phyloP scores from a whole-genome alignment of 176 grass and related monocot species.

The Ensete glaucum region DNA sequence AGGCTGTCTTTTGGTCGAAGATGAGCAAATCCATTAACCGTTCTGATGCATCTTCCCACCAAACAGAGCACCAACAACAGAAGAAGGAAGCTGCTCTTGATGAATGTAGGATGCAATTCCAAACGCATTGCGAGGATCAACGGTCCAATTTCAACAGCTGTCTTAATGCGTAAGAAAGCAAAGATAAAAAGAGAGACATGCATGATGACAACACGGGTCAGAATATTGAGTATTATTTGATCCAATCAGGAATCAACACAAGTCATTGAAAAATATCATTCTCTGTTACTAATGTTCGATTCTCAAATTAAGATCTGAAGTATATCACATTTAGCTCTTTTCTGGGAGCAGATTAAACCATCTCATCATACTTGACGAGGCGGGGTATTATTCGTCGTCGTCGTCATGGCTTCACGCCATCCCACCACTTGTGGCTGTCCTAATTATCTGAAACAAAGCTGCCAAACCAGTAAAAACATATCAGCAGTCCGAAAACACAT shows the following conservation, averaged over 20 bases:
- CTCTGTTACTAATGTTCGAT: neutral
- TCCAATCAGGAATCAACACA: neutral
- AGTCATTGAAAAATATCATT: neutral
- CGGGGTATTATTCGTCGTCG: neutral
- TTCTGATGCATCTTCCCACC: too few species aligned
- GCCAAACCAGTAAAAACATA: conserved; percentile 24
- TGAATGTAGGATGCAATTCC: too few species aligned
- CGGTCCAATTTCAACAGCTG: too few species aligned
- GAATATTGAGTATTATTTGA: neutral
- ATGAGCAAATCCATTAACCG: too few species aligned
- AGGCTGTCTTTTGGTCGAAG: too few species aligned
- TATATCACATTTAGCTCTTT: neutral
- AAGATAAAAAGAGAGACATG: neutral
- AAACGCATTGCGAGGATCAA: too few species aligned
- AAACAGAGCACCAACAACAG: too few species aligned
- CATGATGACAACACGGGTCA: neutral
- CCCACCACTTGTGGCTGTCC: conserved; percentile 57
- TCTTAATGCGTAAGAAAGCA: neutral
- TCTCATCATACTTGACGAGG: too few species aligned
- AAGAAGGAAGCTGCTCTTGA: too few species aligned
- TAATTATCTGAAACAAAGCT: conserved; percentile 97
- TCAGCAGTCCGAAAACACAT: conserved; percentile 1
- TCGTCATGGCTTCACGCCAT: neutral
- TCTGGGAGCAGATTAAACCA: too few species aligned
- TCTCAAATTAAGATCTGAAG: neutral